phyloP scores from a whole-genome alignment of 2,329 filamentous ascomycete genomes.

The Alternaria viburni region DNA sequence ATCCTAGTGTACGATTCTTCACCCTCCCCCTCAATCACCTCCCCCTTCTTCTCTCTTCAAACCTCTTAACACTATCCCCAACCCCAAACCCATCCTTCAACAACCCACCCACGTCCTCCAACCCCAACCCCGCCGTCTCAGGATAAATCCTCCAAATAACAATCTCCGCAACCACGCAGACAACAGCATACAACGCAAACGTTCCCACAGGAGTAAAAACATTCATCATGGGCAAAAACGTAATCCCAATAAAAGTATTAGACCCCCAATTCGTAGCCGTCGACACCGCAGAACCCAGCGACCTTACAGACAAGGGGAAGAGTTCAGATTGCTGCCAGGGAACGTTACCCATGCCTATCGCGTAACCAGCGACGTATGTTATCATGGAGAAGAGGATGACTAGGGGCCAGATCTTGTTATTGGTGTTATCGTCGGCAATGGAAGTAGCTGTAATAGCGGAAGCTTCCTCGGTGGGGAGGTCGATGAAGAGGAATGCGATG shows the following conservation, averaged over 20 bases:
- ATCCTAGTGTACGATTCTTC: not conserved
- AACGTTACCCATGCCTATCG: slow-evolving; percentile 86
- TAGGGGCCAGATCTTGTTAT: slow-evolving; percentile 28
- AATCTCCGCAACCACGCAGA: slow-evolving; percentile 73
- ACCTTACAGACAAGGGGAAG: slow-evolving; percentile 78
- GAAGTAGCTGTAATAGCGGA: slow-evolving; percentile 21
- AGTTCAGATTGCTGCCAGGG: slow-evolving; percentile 96
- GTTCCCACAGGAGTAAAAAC: slow-evolving; percentile 74
- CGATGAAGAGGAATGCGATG: slow-evolving; percentile 72
- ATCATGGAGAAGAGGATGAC: slow-evolving; percentile 77
- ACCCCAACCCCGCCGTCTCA: slow-evolving; percentile 79
- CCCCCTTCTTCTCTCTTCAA: not conserved
- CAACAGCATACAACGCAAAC: slow-evolving; percentile 76
- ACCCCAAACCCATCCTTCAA: slow-evolving; percentile 75
- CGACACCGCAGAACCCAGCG: slow-evolving; percentile 72
- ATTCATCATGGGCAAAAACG: slow-evolving; percentile 88
- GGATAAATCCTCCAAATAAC: slow-evolving; percentile 79
- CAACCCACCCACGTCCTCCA: slow-evolving; percentile 79
- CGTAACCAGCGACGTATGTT: slow-evolving; percentile 84
- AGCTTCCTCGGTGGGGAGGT: slow-evolving; percentile 47
- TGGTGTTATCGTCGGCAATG: not conserved
- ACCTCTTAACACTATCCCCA: slow-evolving; percentile 36
- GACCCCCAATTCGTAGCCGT: slow-evolving; percentile 87
- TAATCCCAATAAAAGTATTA: slow-evolving; percentile 85
- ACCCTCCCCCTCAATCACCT: not conserved